Evolutionary conservation across 306 rosid genomes (phyloP), one percentile per base, ranked within the genome.

Genomic region (Gastrolobium villosum): DNA sequence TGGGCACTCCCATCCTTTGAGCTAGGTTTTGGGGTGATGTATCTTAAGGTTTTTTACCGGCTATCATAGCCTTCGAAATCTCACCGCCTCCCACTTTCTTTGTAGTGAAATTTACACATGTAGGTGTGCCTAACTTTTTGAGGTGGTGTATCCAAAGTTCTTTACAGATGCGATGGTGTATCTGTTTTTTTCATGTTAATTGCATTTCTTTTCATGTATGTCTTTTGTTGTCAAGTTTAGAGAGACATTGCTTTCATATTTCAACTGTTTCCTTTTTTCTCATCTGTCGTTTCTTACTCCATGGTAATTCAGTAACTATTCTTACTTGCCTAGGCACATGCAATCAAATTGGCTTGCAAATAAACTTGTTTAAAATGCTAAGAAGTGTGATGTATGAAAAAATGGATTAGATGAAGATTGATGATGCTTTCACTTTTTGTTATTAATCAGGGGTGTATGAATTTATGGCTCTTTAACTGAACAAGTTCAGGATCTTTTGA

Each of bases 201-300:
- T 53, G 61, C 72, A 44, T 73, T 44, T 44, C 13, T 54, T 66
- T 63, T 43, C 41, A 63, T 26, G 68, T 28, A 31, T 20, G 5
- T 74, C 28, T 6, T 34, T 32, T 54, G 1, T 20, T 32, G 7
- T 62, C 56, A 49, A 70, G 48, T 40, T 10, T 50, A 30, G 30
- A 3, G 59, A 32, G 70, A 10, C 62, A 26, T 65, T 65, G n/a
- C 43, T 76, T 82, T 61, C 50, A 26, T 49, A 48, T 75, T 52
- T 26, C 4, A 37, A 15, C 59, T 15, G 30, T 26, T 72, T 65
- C 36, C 70, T 7, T 28, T 56, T 59, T 26, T 67, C 66, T 14
- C 71, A 5, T 43, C 7, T 41, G 49, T 26, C 46, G 10, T 9
- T 13, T 69, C 35, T 8, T 55, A 26, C n/a, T 40, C 28, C 40